Evolutionary conservation across 306 rosid species (phyloP).

Genomic region (Inga leiocalycina): DNA sequence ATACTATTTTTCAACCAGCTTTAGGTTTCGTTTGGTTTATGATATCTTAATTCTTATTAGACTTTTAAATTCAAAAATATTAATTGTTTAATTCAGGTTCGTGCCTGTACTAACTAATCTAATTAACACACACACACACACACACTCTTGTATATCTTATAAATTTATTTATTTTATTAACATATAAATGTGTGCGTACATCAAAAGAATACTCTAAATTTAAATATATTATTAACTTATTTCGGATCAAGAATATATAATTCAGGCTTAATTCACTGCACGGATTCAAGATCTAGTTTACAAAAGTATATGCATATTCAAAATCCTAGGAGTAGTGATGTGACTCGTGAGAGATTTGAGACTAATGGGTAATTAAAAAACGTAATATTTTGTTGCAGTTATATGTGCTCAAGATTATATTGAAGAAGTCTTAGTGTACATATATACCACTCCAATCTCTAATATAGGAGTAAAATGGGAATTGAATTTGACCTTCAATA

Average conservation of each 20-base stretch:
- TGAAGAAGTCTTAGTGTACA: no score
- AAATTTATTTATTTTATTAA: not conserved
- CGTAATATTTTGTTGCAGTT: not conserved
- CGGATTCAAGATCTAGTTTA: not conserved
- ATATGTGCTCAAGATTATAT: no score
- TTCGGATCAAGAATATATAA: not conserved
- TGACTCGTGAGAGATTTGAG: not conserved
- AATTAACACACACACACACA: not conserved
- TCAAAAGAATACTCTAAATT: not conserved
- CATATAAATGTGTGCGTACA: not conserved
- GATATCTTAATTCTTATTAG: not conserved
- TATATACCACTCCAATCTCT: no score
- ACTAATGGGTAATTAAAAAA: not conserved
- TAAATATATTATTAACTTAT: not conserved
- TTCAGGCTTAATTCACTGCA: not conserved
- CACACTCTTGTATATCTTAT: not conserved
- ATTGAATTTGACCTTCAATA: no score
- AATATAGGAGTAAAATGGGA: no score
- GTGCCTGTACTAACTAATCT: not conserved
- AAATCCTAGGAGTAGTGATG: not conserved
- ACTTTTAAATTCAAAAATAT: not conserved
- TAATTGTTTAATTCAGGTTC: not conserved
- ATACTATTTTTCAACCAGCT: not conserved
- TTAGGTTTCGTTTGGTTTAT: not conserved
- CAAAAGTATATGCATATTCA: no score